A percentile compares a stretch with the other conserved stretches of the same genome.
phyloP scores from a whole-genome alignment of 345 rosid species.

The Raphanus sativus region DNA sequence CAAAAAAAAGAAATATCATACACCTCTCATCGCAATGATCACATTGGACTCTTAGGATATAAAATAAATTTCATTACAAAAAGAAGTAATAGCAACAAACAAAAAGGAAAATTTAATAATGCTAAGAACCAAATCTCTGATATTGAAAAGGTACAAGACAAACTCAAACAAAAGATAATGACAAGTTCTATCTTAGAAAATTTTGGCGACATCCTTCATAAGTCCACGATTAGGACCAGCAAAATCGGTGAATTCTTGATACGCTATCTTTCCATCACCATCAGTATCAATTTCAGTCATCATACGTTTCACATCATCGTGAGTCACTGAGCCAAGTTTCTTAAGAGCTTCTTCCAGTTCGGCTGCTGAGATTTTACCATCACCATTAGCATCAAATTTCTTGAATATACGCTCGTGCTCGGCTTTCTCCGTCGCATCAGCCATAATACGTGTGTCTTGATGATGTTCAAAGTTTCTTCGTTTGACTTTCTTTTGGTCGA shows the following conservation, averaged over 20 bases:
- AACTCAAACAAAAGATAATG: not conserved
- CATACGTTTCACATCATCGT: slow-evolving; percentile 64
- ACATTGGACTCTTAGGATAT: not conserved
- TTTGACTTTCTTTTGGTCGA: not conserved
- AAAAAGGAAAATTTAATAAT: not conserved
- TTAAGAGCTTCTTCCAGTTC: slow-evolving; percentile 74
- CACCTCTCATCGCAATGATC: not conserved
- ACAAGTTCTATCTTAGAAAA: slow-evolving; percentile 39
- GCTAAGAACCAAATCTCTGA: not conserved
- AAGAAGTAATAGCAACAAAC: not conserved
- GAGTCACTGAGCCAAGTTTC: slow-evolving; percentile 56
- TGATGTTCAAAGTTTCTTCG: not conserved
- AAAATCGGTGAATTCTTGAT: slow-evolving; percentile 60
- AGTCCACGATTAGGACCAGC: slow-evolving; percentile 71
- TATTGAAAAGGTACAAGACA: not conserved
- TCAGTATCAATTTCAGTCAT: slow-evolving; percentile 90
- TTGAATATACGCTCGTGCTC: slow-evolving; percentile 71
- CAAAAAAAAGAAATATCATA: not conserved
- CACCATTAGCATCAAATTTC: slow-evolving; percentile 74
- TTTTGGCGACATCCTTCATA: slow-evolving; percentile 82
- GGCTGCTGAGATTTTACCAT: slow-evolving; percentile 67
- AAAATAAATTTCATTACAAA: not conserved
- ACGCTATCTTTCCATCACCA: slow-evolving; percentile 78
- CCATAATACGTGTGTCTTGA: slow-evolving; percentile 43
- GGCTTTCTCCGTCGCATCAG: slow-evolving; percentile 53